Evolutionary conservation across 2,329 filamentous ascomycete genomes (phyloP).

Genomic region (Botrytis cinerea): DNA sequence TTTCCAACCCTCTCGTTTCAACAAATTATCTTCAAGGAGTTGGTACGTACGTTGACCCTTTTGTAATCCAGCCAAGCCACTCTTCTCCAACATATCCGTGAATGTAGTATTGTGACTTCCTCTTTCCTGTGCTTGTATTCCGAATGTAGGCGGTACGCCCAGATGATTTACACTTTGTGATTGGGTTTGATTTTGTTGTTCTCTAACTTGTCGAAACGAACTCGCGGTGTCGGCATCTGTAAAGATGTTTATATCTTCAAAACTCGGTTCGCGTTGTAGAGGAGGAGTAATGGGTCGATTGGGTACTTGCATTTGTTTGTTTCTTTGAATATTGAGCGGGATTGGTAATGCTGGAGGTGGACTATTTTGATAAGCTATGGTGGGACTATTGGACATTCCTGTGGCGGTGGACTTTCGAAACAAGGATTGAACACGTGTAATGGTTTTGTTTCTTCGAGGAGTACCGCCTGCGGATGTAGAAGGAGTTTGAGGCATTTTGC

Average conservation of each 20-base stretch:
- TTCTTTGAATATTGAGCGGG: constrained; percentile 31
- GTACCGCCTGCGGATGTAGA: constrained; percentile 27
- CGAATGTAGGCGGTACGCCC: background rate
- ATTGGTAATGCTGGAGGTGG: constrained; percentile 28
- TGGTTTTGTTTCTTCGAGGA: constrained; percentile 24
- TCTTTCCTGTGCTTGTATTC: background rate
- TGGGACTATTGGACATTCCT: background rate
- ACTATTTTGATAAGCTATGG: constrained; percentile 6
- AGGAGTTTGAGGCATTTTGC: constrained; percentile 39
- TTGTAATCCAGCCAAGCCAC: constrained; percentile 43
- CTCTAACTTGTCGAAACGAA: constrained; percentile 29
- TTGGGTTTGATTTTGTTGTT: background rate
- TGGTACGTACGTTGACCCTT: constrained; percentile 40
- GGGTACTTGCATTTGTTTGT: background rate
- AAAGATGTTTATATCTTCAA: constrained; percentile 56
- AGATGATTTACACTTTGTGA: constrained; percentile 13
- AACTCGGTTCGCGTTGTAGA: constrained; percentile 48
- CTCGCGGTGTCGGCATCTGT: constrained; percentile 50
- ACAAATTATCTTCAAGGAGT: constrained; percentile 14
- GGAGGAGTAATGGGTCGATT: constrained; percentile 41
- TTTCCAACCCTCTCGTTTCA: background rate
- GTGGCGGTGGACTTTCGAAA: constrained; percentile 34
- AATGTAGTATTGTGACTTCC: constrained; percentile 48
- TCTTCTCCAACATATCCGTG: constrained; percentile 55
- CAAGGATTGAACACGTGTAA: constrained; percentile 35